These are phyloP conservation scores for Diplodia mutila DNA, from an alignment of 2,329 filamentous ascomycete genomes.

Conservation along the genomic window DNA sequence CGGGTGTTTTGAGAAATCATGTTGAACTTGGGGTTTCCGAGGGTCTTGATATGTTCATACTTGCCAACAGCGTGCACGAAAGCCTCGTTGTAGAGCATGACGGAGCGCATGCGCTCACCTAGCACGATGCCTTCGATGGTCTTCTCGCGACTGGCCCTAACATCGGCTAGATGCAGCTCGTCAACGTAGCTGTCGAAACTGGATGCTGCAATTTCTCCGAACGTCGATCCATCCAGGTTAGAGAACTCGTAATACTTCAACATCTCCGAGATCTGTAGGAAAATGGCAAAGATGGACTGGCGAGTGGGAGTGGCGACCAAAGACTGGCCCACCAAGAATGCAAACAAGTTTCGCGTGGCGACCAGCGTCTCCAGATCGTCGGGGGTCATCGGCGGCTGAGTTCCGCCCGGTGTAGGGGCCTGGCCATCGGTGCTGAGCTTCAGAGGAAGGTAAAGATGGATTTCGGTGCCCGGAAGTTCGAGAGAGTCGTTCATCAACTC, in stretches of 20 bases:
- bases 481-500: conserved; percentile 51
- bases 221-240: conserved; percentile 66
- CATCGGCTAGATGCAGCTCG: conserved; percentile 76
- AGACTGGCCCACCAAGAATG: conserved; percentile 65
- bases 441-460: conserved; percentile 63
- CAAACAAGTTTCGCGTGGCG: conserved; percentile 65
- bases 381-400: conserved; percentile 36
- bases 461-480: conserved; percentile 53
- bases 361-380: conserved; percentile 62
- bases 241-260: conserved; percentile 63
- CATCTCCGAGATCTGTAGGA: conserved; percentile 63
- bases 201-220: conserved; percentile 62
- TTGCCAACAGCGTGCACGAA: conserved; percentile 92
- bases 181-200: conserved; percentile 78
- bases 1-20: conserved; percentile 72
- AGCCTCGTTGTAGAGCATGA: conserved; percentile 83
- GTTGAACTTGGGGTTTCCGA: conserved; percentile 70
- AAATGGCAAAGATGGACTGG: conserved; percentile 61
- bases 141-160: conserved; percentile 81
- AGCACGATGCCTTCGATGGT: conserved; percentile 88
- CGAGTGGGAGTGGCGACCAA: conserved; percentile 62
- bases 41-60: conserved; percentile 70
- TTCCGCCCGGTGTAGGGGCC: conserved; percentile 37
- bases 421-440: conserved; percentile 55
- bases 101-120: conserved; percentile 82